Evolutionary conservation across 108 stramenopile genomes (phyloP), one percentile per base, ranked within the genome.

Genomic region (Tribonema minus): DNA sequence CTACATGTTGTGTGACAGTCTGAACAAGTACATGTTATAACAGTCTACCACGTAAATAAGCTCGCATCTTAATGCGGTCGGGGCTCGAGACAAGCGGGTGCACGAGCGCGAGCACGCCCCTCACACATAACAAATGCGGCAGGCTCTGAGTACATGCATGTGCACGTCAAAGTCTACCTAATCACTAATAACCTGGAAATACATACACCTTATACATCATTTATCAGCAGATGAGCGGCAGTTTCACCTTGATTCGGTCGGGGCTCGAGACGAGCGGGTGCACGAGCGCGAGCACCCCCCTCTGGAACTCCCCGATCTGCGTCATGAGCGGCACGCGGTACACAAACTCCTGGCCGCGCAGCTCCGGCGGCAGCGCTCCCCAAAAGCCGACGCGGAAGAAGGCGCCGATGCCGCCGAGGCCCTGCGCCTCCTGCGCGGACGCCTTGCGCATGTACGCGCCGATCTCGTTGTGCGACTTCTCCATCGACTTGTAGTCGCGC

Each of bases 401-500:
- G 7, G 74, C 64, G 3, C 74, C 74, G 58, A 76, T 66, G 34
- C 65, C 64, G 9, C 65, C 35, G 39, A 76, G 27, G 1, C 74
- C 74, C 74, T 76, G 72, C 2, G 68, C 61, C 35, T 76, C 76
- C 76, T 77, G 76, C 60, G 66, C 66, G 58, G 64, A 37, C 3
- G 76, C 76, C 60, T 68, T 77, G 26, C 39, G 32, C 76, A 77
- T 77, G 67, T 54, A 77, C 38, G 36, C 33, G 59, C 60, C 59
- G 39, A 77, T 77, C 54, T 77, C 76, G 59, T 77, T 54, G 36
- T 77, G 76, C 3, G 76, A 46, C 54, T 77, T 61, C 12, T 61
- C 65, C 76, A 77, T 77, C 20, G 32, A 25, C 76, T 77, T 77
- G 76, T 77, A 77, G 76, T 77, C 76, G 28, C 76, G 40, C 67